A percentile compares a stretch with the other conserved stretches of the same genome.
Conservation (phyloP, 306 rosid genomes). For the Senna tora region DNA sequence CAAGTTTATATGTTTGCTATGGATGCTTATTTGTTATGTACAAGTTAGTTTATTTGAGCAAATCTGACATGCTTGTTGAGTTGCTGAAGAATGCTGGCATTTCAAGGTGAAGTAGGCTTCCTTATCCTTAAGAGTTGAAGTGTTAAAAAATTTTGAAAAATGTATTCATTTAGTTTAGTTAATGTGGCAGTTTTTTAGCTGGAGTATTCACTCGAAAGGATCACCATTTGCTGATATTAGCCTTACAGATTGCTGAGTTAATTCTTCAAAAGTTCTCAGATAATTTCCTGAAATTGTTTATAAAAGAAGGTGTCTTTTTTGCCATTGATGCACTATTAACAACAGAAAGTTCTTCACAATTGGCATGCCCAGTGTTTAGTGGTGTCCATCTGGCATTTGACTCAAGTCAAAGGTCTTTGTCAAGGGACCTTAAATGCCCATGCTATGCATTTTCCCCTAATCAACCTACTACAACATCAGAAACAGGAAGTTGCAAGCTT, state of each 20-base stretch:
- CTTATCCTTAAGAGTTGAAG: conserved; percentile 27
- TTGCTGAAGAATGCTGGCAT: conserved; percentile 72
- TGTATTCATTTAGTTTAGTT: conserved; percentile 40
- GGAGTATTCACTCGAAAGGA: conserved; percentile 96
- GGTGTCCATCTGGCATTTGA: conserved; percentile 55
- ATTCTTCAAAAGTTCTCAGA: conserved; percentile 76
- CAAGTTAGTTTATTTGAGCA: conserved; percentile 76
- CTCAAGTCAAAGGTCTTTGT: conserved; percentile 59
- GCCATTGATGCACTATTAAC: conserved; percentile 76
- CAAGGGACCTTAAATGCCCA: conserved; percentile 64
- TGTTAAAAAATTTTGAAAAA: conserved; percentile 42
- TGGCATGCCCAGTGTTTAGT: conserved; percentile 60
- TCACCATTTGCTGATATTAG: conserved; percentile 77
- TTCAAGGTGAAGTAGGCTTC: conserved; percentile 70
- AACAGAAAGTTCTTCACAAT: conserved; percentile 67
- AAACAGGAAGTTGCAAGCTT: conserved; percentile 74
- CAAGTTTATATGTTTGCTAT: conserved; percentile 78
- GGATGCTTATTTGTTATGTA: conserved; percentile 80
- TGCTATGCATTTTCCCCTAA: conserved; percentile 79
- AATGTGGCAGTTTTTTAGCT: conserved; percentile 78
- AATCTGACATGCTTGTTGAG: conserved; percentile 76
- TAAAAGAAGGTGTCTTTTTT: conserved; percentile 94
- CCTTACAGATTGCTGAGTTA: conserved; percentile 77
- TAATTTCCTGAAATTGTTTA: conserved; percentile 68
- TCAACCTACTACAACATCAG: conserved; percentile 51